These are phyloP conservation scores for Metschnikowia borealis DNA, from an alignment of 805 yeast genomes.

Conservation along the genomic window DNA sequence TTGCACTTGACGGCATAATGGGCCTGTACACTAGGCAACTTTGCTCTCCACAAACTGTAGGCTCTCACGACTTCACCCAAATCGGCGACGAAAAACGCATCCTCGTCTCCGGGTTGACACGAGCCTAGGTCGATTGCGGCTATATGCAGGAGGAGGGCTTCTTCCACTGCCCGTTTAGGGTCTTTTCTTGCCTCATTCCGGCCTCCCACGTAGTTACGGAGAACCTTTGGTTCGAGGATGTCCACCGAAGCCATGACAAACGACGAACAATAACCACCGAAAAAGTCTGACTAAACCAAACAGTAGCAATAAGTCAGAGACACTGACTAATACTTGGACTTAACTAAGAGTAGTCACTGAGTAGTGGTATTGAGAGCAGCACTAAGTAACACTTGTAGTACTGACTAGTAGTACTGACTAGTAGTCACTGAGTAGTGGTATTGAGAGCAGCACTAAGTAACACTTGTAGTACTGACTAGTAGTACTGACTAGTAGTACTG, in stretches of 20 bases:
- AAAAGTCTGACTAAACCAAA: no score
- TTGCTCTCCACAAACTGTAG: slow-evolving; percentile 55
- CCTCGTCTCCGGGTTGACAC: slow-evolving; percentile 74
- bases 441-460: no score
- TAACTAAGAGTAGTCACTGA: no score
- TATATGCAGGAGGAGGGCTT: slow-evolving; percentile 40
- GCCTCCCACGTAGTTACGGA: neutral
- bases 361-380: no score
- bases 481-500: no score
- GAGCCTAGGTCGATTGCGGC: slow-evolving; percentile 47
- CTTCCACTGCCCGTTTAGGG: slow-evolving; percentile 24
- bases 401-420: no score
- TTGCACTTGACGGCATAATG: slow-evolving; percentile 95
- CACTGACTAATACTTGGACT: no score
- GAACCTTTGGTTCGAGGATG: neutral
- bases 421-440: no score
- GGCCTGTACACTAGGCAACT: slow-evolving; percentile 77
- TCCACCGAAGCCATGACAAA: neutral
- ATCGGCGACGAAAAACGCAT: slow-evolving; percentile 86
- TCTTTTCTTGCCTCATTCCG: neutral
- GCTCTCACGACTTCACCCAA: slow-evolving; percentile 66
- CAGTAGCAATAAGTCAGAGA: no score
- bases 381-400: no score
- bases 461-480: no score
- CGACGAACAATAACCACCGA: no score